Conservation (phyloP, 306 rosid species). For the Nissolia schottii region DNA sequence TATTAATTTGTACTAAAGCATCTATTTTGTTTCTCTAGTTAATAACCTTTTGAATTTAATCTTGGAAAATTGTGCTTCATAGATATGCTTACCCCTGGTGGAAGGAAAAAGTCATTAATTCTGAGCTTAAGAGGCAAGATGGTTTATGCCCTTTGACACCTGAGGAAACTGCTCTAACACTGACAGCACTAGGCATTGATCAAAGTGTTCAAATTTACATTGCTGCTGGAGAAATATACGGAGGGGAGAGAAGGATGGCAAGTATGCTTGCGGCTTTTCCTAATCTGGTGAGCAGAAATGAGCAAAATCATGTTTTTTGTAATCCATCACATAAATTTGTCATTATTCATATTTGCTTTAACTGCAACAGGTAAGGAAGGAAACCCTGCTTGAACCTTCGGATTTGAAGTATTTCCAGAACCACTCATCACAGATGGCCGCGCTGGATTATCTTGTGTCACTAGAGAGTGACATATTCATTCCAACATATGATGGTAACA, state of each 20-base stretch:
- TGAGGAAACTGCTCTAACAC: slow-evolving; percentile 68
- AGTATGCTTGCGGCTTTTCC: slow-evolving; percentile 58
- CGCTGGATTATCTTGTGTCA: slow-evolving; percentile 84
- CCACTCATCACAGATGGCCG: slow-evolving; percentile 96
- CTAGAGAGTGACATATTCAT: slow-evolving; percentile 83
- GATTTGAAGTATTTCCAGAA: slow-evolving; percentile 71
- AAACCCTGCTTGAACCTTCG: slow-evolving; percentile 69
- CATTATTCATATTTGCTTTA: slow-evolving; percentile 9
- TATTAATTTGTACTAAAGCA: no score
- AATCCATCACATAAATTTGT: neutral
- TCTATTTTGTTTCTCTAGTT: neutral
- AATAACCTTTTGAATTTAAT: neutral
- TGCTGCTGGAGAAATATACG: slow-evolving; percentile 94
- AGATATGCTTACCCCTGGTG: slow-evolving; percentile 89
- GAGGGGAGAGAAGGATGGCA: slow-evolving; percentile 69
- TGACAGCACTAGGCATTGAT: slow-evolving; percentile 73
- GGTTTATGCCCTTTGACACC: slow-evolving; percentile 95
- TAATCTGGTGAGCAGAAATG: slow-evolving; percentile 55
- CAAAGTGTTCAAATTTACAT: slow-evolving; percentile 68
- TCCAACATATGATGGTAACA: slow-evolving; percentile 95
- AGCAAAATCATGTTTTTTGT: slow-evolving; percentile 3
- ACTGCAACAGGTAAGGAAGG: slow-evolving; percentile 67
- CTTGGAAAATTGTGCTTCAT: slow-evolving; percentile 12
- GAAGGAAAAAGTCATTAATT: slow-evolving; percentile 83
- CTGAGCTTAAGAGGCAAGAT: slow-evolving; percentile 67